Conservation (phyloP, 2,329 filamentous ascomycete genomes). For the Cladosporium sp. region DNA sequence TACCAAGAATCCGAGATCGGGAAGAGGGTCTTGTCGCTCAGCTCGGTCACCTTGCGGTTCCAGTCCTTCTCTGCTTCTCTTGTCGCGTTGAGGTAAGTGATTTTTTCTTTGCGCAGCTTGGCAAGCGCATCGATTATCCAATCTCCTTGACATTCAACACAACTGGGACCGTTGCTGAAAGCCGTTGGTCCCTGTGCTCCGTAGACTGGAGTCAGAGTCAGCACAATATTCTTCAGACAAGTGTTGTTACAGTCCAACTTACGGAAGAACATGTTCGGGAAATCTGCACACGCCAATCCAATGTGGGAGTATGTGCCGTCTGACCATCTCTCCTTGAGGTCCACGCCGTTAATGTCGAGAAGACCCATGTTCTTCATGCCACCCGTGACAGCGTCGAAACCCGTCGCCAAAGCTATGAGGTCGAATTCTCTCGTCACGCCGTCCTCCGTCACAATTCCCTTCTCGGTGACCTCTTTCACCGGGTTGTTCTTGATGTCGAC, state of each 20-base stretch:
- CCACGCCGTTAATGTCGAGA: conserved; percentile 35
- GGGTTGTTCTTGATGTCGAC: conserved; percentile 45
- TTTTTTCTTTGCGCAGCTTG: conserved; percentile 39
- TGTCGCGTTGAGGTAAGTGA: conserved; percentile 43
- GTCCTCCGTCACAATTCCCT: conserved; percentile 44
- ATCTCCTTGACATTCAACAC: conserved; percentile 47
- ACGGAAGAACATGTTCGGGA: conserved; percentile 43
- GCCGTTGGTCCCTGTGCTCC: conserved; percentile 50
- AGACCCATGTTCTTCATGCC: conserved; percentile 40
- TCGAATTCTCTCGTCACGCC: conserved; percentile 46
- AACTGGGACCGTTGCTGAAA: conserved; percentile 49
- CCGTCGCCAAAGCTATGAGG: conserved; percentile 46
- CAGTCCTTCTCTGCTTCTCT: conserved; percentile 46
- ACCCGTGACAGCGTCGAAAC: conserved; percentile 44
- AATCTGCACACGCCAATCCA: conserved; percentile 37
- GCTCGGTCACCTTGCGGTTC: conserved; percentile 34
- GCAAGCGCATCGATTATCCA: conserved; percentile 48
- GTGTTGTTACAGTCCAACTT: not conserved
- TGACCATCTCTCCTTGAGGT: conserved; percentile 47
- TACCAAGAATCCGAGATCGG: conserved; percentile 37
- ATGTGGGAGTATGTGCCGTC: conserved; percentile 44
- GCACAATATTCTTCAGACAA: not conserved
- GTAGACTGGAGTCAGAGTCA: conserved; percentile 38
- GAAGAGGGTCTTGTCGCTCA: conserved; percentile 35
- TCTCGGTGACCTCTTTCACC: conserved; percentile 45